Evolutionary conservation across 208 protist species (phyloP).

Genomic region (Lotmaria passim): DNA sequence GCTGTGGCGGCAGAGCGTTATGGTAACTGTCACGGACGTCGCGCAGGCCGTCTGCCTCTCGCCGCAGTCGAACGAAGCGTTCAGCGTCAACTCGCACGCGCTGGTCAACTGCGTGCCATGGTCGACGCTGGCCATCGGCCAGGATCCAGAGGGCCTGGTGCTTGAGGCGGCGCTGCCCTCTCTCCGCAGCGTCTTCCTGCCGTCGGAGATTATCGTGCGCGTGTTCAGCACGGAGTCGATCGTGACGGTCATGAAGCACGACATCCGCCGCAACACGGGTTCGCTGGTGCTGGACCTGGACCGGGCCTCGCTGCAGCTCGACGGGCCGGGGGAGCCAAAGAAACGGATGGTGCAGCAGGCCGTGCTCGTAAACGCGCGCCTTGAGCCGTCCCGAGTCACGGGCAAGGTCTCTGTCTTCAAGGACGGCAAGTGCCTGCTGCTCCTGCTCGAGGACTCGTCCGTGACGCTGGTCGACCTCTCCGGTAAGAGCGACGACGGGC

Average conservation of each 20-base stretch:
- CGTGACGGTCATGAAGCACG: conserved; percentile 67
- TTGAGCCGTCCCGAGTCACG: conserved; percentile 44
- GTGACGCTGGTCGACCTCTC: conserved; percentile 74
- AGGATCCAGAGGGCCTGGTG: conserved; percentile 46
- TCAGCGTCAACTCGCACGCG: conserved; percentile 51
- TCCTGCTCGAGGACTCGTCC: conserved; percentile 73
- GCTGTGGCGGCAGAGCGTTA: conserved; percentile 51
- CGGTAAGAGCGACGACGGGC: conserved; percentile 48
- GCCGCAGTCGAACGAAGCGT: conserved; percentile 74
- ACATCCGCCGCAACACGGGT: conserved; percentile 63
- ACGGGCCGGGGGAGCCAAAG: conserved; percentile 22
- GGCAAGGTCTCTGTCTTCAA: conserved; percentile 47
- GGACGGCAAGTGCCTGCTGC: conserved; percentile 71
- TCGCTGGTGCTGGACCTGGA: conserved; percentile 52
- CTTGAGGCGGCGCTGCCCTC: conserved; percentile 70
- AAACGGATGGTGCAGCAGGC: conserved; percentile 54
- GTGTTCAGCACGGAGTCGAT: conserved; percentile 60
- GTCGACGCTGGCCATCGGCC: conserved; percentile 36
- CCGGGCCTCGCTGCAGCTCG: conserved; percentile 54
- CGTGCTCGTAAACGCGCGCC: conserved; percentile 66
- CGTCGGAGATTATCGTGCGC: conserved; percentile 72
- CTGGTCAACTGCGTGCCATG: conserved; percentile 59
- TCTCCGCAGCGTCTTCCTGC: conserved; percentile 46
- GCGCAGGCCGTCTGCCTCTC: conserved; percentile 67
- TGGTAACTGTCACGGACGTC: conserved; percentile 68